Conservation (phyloP, 129 eudicot species). For the Tagetes patula region DNA sequence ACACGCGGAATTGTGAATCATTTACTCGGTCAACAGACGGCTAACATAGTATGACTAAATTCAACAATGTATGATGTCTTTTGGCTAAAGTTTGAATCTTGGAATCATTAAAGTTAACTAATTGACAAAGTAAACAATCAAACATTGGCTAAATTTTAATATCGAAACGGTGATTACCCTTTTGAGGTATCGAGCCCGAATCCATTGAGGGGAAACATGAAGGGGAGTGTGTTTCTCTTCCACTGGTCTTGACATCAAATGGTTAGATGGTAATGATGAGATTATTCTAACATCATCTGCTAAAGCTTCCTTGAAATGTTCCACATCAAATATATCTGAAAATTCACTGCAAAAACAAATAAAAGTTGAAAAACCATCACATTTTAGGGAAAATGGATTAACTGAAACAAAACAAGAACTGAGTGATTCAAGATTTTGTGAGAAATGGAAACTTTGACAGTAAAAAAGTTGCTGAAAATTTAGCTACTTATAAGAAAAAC, state of each 20-base stretch:
- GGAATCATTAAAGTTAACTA: conserved; percentile 24
- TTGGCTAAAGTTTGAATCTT: conserved; percentile 25
- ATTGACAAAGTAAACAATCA: conserved; percentile 30
- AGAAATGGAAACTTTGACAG: not conserved
- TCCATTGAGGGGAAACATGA: conserved; percentile 87
- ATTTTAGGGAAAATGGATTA: not conserved
- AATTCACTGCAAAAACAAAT: conserved; percentile 70
- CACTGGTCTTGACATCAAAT: conserved; percentile 85
- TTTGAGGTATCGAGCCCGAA: conserved; percentile 65
- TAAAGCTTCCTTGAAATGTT: conserved; percentile 82
- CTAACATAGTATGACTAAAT: conserved; percentile 20
- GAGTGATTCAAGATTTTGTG: conserved; percentile 14
- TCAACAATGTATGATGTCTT: conserved; percentile 33
- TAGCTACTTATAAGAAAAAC: not conserved
- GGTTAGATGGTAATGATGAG: conserved; percentile 92
- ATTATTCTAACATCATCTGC: conserved; percentile 77
- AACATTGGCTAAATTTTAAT: not conserved
- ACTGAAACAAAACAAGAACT: conserved; percentile 1
- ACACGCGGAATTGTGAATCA: not conserved
- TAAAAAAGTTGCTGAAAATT: not conserved
- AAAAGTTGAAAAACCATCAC: not conserved
- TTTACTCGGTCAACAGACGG: conserved; percentile 33
- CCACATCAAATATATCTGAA: conserved; percentile 92
- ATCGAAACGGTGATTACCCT: conserved; percentile 41
- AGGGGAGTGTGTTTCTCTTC: conserved; percentile 87